These are phyloP conservation scores for Geosiphon pyriformis DNA, from an alignment of 192 early-diverging fungal genomes.

Conservation along the genomic window DNA sequence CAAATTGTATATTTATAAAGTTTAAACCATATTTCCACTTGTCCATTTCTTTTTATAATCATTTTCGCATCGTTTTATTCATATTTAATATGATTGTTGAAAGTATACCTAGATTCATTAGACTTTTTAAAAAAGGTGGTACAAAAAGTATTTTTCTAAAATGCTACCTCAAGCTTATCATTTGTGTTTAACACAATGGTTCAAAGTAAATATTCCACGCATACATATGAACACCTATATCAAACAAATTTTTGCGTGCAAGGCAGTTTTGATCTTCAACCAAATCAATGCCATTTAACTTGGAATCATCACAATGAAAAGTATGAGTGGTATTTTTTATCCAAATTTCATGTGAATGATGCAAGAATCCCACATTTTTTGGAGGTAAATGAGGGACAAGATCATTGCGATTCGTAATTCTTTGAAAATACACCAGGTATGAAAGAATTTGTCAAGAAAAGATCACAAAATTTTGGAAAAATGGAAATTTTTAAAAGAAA, in stretches of 20 bases:
- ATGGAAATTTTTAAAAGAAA: background rate
- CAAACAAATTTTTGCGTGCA: background rate
- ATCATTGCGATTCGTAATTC: constrained; percentile 7
- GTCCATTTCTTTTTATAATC: too few species aligned
- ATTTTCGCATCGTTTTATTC: too few species aligned
- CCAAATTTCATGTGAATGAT: constrained; percentile 17
- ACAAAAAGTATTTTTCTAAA: too few species aligned
- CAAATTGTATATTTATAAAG: too few species aligned
- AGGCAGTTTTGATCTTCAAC: background rate
- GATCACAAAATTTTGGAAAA: background rate
- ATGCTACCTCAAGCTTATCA: too few species aligned
- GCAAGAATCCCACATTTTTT: background rate
- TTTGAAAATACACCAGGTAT: too few species aligned
- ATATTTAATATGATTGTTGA: too few species aligned
- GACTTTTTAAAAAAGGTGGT: too few species aligned
- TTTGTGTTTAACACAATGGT: constrained; percentile 3
- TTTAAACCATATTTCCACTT: too few species aligned
- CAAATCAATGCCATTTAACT: background rate
- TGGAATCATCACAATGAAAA: constrained; percentile 8
- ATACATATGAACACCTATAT: constrained; percentile 7
- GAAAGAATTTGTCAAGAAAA: too few species aligned
- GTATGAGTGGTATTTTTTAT: background rate
- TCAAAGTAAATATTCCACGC: constrained; percentile 10
- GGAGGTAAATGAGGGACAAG: constrained; percentile 13
- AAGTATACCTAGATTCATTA: too few species aligned